Conservation (phyloP, 306 rosid species). For the Mimosa bimucronata region DNA sequence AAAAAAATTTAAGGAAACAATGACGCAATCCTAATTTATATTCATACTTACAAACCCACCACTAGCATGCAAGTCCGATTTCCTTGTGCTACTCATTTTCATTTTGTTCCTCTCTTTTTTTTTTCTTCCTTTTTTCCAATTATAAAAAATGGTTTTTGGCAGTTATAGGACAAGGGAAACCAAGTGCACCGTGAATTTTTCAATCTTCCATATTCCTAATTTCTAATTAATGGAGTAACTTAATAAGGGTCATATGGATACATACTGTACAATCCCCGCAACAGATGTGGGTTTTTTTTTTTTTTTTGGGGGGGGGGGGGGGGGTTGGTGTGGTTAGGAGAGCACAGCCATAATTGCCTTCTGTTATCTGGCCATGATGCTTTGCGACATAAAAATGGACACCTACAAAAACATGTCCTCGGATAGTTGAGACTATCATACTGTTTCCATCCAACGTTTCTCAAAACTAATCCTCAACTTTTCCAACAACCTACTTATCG, state of each 20-base stretch:
- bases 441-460: constrained; percentile 23
- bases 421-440: constrained; percentile 13
- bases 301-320: no score
- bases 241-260: constrained; percentile 32
- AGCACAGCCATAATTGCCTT: not conserved
- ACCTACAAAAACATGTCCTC: not conserved
- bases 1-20: no score
- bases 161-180: not conserved
- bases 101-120: not conserved
- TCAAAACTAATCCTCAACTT: constrained; percentile 6
- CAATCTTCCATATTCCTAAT: not conserved
- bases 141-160: not conserved
- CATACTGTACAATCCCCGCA: constrained; percentile 40
- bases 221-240: constrained; percentile 30
- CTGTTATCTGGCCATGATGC: not conserved
- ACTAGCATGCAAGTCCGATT: no score
- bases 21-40: no score
- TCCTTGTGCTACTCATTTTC: not conserved
- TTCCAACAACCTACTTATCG: constrained; percentile 12
- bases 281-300: no score
- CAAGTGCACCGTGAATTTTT: not conserved
- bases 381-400: not conserved
- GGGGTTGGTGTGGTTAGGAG: not conserved
- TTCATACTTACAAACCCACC: no score
- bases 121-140: not conserved